These are phyloP conservation scores for Biscogniauxia marginata DNA, from an alignment of 2,329 filamentous ascomycete genomes.

Conservation along the genomic window DNA sequence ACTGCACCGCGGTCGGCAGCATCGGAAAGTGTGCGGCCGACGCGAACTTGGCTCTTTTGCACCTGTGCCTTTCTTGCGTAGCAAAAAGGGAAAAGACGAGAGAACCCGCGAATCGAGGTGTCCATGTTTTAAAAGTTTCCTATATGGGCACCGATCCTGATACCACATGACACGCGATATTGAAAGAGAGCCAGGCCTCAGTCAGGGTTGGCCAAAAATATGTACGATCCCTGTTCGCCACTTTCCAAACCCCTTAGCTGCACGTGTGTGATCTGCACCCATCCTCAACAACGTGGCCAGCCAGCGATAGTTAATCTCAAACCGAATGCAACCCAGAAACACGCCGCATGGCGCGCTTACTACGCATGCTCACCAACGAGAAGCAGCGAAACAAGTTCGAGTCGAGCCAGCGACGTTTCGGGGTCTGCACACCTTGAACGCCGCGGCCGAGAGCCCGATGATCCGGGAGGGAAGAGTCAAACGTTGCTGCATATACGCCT, in stretches of 20 bases:
- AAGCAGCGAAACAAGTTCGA: slow-evolving; percentile 8
- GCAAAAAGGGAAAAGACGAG: slow-evolving; percentile 3
- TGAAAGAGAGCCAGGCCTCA: slow-evolving; percentile 5
- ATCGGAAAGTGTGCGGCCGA: not conserved
- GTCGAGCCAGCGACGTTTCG: slow-evolving; percentile 8
- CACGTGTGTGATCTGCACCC: slow-evolving; percentile 25
- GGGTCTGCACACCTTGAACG: not conserved
- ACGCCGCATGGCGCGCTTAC: slow-evolving; percentile 24
- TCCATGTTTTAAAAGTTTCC: not conserved
- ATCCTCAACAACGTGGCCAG: slow-evolving; percentile 21
- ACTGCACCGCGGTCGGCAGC: not conserved
- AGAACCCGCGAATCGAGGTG: not conserved
- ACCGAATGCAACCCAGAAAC: slow-evolving; percentile 23
- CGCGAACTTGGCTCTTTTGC: not conserved
- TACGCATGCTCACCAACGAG: slow-evolving; percentile 13
- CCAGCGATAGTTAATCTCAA: slow-evolving; percentile 18
- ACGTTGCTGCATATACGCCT: not conserved
- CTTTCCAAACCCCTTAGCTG: slow-evolving; percentile 22
- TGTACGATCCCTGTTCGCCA: slow-evolving; percentile 17
- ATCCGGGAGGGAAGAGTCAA: not conserved
- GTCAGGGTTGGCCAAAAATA: slow-evolving; percentile 9
- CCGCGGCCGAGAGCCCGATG: not conserved
- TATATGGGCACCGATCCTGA: not conserved
- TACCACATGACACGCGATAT: not conserved
- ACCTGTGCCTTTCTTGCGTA: too few relatives aligned